These are phyloP conservation scores for Suillus fuscotomentosus DNA, from an alignment of 768 basidiomycete genomes.

Conservation along the genomic window DNA sequence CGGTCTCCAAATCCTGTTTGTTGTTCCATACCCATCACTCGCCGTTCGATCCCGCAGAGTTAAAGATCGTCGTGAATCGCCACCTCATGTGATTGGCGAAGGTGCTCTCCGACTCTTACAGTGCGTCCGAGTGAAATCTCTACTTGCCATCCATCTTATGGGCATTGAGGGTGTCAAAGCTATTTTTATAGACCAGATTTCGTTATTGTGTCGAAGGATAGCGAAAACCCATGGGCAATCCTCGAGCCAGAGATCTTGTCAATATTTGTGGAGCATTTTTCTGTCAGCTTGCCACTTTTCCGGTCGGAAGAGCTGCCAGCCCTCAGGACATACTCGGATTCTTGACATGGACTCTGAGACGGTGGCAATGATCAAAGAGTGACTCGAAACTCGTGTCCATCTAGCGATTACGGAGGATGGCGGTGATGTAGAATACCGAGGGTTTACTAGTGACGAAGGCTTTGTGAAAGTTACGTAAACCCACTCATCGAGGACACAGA, in stretches of 20 bases:
- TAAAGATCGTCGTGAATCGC: too few species aligned
- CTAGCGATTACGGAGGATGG: conserved; percentile 99
- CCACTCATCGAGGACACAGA: too few species aligned
- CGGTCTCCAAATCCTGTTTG: too few species aligned
- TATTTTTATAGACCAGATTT: conserved; percentile 99
- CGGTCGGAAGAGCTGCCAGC: conserved; percentile 78
- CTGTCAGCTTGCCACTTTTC: conserved; percentile 86
- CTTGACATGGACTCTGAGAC: conserved; percentile 94
- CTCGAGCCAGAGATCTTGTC: conserved; percentile 97
- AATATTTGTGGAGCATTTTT: conserved; percentile 95
- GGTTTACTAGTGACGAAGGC: conserved; percentile 82
- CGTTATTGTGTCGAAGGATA: conserved; percentile 91
- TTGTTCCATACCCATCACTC: too few species aligned
- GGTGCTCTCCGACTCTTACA: too few species aligned
- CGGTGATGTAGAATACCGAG: conserved; percentile 95
- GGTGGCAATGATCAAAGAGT: conserved; percentile 98
- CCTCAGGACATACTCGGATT: conserved; percentile 88
- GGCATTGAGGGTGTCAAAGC: too few species aligned
- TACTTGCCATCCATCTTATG: conserved; percentile 26
- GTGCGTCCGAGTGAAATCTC: too few species aligned
- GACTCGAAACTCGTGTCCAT: conserved; percentile 90
- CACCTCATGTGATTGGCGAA: too few species aligned
- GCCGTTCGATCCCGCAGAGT: too few species aligned
- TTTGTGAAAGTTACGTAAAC: conserved; percentile 48
- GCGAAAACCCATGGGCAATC: conserved; percentile 82